Conservation (phyloP, 1,284 basidiomycete species). For the Neotropicomus parvogracilis region DNA sequence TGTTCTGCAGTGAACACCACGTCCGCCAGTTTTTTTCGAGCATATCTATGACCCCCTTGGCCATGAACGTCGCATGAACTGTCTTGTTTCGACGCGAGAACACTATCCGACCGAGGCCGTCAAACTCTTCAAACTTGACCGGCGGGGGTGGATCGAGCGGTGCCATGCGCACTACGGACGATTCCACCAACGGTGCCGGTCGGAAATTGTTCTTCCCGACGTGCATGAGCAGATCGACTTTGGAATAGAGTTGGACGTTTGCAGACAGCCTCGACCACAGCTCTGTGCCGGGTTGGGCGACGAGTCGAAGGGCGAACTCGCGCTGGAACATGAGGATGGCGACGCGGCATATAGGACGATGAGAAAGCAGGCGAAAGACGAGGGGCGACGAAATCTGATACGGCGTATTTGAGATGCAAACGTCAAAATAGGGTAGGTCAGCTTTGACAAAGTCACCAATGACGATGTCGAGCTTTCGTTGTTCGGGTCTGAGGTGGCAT, state of each 20-base stretch:
- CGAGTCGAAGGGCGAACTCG: conserved; percentile 92
- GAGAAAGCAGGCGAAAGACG: conserved; percentile 94
- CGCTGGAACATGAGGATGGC: conserved; percentile 99
- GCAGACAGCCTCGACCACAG: conserved; percentile 95
- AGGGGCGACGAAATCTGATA: conserved; percentile 99
- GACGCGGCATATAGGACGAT: conserved; percentile 89
- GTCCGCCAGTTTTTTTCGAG: conserved; percentile 92
- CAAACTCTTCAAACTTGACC: conserved; percentile 95
- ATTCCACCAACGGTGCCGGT: conserved; percentile 94
- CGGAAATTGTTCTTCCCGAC: conserved; percentile 96
- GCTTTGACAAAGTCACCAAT: conserved; percentile 98
- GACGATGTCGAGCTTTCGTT: conserved; percentile 90
- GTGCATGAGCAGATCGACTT: conserved; percentile 96
- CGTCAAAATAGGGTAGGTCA: conserved; percentile 95
- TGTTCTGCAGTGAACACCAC: conserved; percentile 83
- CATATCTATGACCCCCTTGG: conserved; percentile 93
- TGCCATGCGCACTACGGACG: conserved; percentile 85
- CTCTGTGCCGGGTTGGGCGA: conserved; percentile 80
- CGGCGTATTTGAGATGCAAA: conserved; percentile 98
- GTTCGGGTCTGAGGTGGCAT: conserved; percentile 69
- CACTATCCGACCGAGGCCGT: conserved; percentile 88
- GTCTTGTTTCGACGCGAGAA: conserved; percentile 93
- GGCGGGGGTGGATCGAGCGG: conserved; percentile 95
- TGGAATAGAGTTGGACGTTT: conserved; percentile 94
- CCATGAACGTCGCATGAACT: conserved; percentile 83